Conservation (phyloP, 2,329 filamentous ascomycete species). For the Alternaria atra region DNA sequence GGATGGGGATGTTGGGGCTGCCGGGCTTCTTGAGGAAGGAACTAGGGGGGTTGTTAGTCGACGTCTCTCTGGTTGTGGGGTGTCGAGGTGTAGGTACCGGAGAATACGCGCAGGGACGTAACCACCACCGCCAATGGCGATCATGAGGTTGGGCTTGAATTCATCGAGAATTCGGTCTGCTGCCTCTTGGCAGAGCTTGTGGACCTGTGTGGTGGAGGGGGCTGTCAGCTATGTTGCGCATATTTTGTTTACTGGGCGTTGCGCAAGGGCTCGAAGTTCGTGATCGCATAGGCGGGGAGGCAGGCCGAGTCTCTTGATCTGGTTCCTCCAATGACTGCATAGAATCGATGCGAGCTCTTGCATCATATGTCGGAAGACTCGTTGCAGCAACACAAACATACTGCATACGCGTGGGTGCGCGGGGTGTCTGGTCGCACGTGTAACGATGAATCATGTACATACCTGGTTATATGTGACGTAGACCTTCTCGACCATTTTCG, state of each 20-base stretch:
- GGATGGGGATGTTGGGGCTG: slow-evolving; percentile 94
- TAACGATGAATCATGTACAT: slow-evolving; percentile 27
- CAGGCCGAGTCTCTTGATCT: not conserved
- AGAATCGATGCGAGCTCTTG: not conserved
- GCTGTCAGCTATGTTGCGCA: slow-evolving; percentile 15
- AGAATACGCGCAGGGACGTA: slow-evolving; percentile 97
- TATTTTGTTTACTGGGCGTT: not conserved
- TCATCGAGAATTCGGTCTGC: slow-evolving; percentile 82
- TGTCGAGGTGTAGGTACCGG: slow-evolving; percentile 60
- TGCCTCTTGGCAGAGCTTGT: slow-evolving; percentile 93
- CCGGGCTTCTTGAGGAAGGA: slow-evolving; percentile 94
- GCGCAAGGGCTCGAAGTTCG: not conserved
- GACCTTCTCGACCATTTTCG: slow-evolving; percentile 53
- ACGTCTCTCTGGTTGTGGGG: not conserved
- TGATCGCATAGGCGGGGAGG: not conserved
- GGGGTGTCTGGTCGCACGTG: slow-evolving; percentile 17
- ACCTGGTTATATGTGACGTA: slow-evolving; percentile 57
- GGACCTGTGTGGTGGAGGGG: slow-evolving; percentile 69
- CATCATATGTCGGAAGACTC: not conserved
- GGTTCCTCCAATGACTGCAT: not conserved
- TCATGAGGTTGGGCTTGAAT: slow-evolving; percentile 94
- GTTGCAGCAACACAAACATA: slow-evolving; percentile 10
- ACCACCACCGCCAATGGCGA: slow-evolving; percentile 96
- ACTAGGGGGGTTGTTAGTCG: slow-evolving; percentile 29
- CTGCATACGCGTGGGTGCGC: slow-evolving; percentile 11